Conservation (phyloP, 768 basidiomycete genomes). For the Exsudoporus frostii region DNA sequence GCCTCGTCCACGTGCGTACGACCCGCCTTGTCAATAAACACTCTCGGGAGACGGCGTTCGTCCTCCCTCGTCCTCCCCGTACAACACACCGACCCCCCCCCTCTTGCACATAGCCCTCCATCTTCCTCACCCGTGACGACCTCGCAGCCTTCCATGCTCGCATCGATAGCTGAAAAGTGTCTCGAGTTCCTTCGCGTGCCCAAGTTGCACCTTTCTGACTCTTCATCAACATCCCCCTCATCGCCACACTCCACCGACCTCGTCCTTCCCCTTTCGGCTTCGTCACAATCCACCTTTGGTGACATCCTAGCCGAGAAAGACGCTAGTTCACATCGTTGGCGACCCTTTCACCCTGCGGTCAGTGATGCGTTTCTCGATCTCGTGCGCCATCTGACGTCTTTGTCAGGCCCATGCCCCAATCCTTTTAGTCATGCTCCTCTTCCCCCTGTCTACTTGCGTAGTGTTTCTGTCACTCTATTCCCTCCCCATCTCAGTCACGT, state of each 20-base stretch:
- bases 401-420: constrained; percentile 54
- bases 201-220: constrained; percentile 37
- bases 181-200: constrained; percentile 51
- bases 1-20: constrained; percentile 60
- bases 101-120: neutral
- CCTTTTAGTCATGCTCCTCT: constrained; percentile 65
- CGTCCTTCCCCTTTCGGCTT: constrained; percentile 55
- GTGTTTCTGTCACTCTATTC: constrained; percentile 46
- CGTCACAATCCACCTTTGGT: constrained; percentile 44
- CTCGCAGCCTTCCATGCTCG: constrained; percentile 46
- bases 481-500: constrained; percentile 68
- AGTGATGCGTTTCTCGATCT: constrained; percentile 14
- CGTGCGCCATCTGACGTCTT: constrained; percentile 8
- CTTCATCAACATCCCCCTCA: constrained; percentile 44
- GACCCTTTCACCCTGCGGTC: constrained; percentile 35
- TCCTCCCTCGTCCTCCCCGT: constrained; percentile 42
- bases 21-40: constrained; percentile 46
- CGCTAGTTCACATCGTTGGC: constrained; percentile 26
- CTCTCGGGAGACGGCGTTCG: constrained; percentile 56
- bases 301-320: constrained; percentile 42
- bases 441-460: constrained; percentile 63
- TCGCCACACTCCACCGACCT: constrained; percentile 43
- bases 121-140: constrained; percentile 10
- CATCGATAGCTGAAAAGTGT: constrained; percentile 47
- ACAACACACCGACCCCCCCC: constrained; percentile 13